Evolutionary conservation across 202 grass and related monocot species (phyloP).

Genomic region (Dendrocalamus latiflorus): DNA sequence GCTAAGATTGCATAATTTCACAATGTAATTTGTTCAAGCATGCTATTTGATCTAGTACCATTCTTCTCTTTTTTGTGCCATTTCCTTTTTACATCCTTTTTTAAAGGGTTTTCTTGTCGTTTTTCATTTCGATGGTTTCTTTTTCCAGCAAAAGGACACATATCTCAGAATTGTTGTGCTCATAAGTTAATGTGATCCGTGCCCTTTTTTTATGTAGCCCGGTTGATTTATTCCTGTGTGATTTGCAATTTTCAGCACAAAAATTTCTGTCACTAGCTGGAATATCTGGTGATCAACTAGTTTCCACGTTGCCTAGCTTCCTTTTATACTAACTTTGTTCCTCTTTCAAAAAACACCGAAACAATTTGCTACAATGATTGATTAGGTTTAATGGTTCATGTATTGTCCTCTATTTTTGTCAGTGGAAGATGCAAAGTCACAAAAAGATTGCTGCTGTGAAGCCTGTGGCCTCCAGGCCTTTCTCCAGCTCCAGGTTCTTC

Average conservation of each 20-base stretch:
- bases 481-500: no score
- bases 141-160: background rate
- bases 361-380: background rate
- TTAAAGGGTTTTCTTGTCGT: background rate
- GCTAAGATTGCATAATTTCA: no score
- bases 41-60: background rate
- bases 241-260: no score
- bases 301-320: background rate
- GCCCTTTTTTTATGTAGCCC: background rate
- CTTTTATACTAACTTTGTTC: background rate
- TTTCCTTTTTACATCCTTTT: background rate
- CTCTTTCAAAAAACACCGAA: background rate
- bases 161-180: background rate
- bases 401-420: background rate
- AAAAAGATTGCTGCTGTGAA: no score
- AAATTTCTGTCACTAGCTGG: background rate
- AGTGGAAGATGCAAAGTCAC: slow-evolving; percentile 58
- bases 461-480: no score
- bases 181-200: background rate
- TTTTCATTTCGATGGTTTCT: background rate
- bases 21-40: no score
- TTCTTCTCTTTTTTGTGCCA: background rate
- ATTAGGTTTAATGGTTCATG: background rate
- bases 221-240: background rate
- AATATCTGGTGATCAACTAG: background rate